A percentile compares a stretch with the other conserved stretches of the same genome.
Conservation (phyloP, 352 stramenopile species). For the Labyrinthula sp. region DNA sequence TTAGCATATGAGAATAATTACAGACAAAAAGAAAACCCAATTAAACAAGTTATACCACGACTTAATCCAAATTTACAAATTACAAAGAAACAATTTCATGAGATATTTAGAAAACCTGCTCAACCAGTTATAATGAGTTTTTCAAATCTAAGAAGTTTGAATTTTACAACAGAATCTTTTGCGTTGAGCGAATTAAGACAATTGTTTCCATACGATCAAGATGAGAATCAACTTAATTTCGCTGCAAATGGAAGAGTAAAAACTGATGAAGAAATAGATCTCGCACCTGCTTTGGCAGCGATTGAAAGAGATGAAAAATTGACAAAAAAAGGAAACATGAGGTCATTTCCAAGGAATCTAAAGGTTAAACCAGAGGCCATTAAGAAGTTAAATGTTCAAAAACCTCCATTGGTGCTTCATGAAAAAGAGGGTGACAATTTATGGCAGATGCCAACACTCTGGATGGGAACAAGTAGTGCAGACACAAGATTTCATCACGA, state of each 20-base stretch:
- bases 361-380: conserved; percentile 26
- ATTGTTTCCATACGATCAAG: conserved; percentile 23
- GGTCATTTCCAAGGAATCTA: conserved; percentile 28
- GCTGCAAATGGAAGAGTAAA: conserved; percentile 23
- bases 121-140: conserved; percentile 26
- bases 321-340: conserved; percentile 24
- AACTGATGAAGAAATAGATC: conserved; percentile 10
- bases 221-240: conserved; percentile 19
- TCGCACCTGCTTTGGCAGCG: conserved; percentile 19
- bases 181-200: conserved; percentile 23
- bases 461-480: conserved; percentile 18
- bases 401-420: conserved; percentile 10
- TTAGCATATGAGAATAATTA: conserved; percentile 24
- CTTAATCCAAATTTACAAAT: conserved; percentile 17
- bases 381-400: conserved; percentile 14
- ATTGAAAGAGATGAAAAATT: conserved; percentile 22
- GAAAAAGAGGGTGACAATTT: background rate
- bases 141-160: conserved; percentile 19
- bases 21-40: conserved; percentile 15
- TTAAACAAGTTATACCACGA: conserved; percentile 5
- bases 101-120: conserved; percentile 21
- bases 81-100: conserved; percentile 11
- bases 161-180: conserved; percentile 21
- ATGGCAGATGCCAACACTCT: conserved; percentile 22
- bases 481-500: conserved; percentile 16